phyloP scores from a whole-genome alignment of 495 filamentous ascomycete species.

The Aeminium ludgeri region DNA sequence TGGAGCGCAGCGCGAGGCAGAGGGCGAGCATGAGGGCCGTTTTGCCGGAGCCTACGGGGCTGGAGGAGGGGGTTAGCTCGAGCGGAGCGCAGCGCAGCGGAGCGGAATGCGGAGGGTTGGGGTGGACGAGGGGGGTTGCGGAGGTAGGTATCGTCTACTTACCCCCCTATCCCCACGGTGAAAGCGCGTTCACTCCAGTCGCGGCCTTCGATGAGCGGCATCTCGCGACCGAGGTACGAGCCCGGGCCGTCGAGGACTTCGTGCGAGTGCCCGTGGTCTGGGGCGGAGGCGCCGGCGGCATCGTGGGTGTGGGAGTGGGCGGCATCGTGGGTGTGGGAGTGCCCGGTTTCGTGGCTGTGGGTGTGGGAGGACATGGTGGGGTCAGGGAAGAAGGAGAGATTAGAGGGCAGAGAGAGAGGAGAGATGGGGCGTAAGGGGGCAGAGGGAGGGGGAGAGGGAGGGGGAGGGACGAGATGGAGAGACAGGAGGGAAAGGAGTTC shows the following conservation, averaged over 20 bases:
- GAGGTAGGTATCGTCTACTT: constrained; percentile 26
- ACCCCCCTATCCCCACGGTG: constrained; percentile 94
- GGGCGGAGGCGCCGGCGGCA: constrained; percentile 34
- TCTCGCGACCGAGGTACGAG: constrained; percentile 76
- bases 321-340: constrained; percentile 5
- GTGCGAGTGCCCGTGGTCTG: constrained; percentile 90
- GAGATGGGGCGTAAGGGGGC: no score
- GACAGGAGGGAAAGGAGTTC: no score
- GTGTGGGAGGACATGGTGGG: no score
- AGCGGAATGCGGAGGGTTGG: no score
- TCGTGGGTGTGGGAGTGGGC: constrained; percentile 41
- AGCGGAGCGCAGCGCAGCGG: no score
- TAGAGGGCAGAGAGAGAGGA: no score
- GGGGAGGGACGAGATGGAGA: no score
- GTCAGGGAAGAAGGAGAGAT: no score
- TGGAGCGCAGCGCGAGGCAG: constrained; percentile 57
- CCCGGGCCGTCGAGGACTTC: constrained; percentile 92
- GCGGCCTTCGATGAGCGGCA: constrained; percentile 75
- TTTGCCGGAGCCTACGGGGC: constrained; percentile 93
- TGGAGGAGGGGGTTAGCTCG: no score
- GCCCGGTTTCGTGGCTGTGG: no score
- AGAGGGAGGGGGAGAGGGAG: no score
- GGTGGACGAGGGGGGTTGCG: no score
- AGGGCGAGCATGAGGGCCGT: constrained; percentile 89
- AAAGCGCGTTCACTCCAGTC: constrained; percentile 86